Evolutionary conservation across 441 rosid species (phyloP).

Genomic region (Dalechampia spathulata): DNA sequence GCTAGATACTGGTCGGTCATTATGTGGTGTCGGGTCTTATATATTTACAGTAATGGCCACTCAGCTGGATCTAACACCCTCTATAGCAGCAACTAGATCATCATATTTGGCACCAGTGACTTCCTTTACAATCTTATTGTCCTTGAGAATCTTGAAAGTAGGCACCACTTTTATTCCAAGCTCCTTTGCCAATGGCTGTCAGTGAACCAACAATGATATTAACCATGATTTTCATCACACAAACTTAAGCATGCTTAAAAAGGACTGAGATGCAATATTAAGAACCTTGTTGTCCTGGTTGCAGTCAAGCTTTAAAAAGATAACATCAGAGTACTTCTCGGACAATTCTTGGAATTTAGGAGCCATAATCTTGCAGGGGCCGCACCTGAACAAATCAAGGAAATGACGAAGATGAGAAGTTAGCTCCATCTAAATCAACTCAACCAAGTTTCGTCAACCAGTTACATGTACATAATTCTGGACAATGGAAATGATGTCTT

Average conservation of each 20-base stretch:
- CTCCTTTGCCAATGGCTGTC: slow-evolving; percentile 91
- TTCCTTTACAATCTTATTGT: slow-evolving; percentile 59
- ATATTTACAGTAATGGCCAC: slow-evolving; percentile 5
- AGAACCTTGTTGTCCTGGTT: slow-evolving; percentile 80
- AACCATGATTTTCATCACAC: no score
- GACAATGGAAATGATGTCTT: no score
- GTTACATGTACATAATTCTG: no score
- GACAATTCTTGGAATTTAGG: slow-evolving; percentile 74
- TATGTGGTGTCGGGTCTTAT: no score
- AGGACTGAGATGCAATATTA: background rate
- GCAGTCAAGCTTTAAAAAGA: slow-evolving; percentile 92
- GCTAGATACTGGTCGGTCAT: background rate
- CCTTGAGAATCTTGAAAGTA: slow-evolving; percentile 81
- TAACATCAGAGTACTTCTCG: slow-evolving; percentile 62
- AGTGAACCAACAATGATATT: no score
- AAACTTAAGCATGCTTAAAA: background rate
- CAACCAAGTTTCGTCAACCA: no score
- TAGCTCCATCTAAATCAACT: background rate
- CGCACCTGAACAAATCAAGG: slow-evolving; percentile 48
- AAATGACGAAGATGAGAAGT: background rate
- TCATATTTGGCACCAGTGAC: slow-evolving; percentile 79
- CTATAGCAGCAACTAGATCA: slow-evolving; percentile 61
- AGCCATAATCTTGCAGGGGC: slow-evolving; percentile 92
- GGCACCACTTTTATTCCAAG: slow-evolving; percentile 84
- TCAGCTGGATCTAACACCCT: slow-evolving; percentile 57